Conservation (phyloP, 2,329 filamentous ascomycete genomes). For the Aspergillus sp. region DNA sequence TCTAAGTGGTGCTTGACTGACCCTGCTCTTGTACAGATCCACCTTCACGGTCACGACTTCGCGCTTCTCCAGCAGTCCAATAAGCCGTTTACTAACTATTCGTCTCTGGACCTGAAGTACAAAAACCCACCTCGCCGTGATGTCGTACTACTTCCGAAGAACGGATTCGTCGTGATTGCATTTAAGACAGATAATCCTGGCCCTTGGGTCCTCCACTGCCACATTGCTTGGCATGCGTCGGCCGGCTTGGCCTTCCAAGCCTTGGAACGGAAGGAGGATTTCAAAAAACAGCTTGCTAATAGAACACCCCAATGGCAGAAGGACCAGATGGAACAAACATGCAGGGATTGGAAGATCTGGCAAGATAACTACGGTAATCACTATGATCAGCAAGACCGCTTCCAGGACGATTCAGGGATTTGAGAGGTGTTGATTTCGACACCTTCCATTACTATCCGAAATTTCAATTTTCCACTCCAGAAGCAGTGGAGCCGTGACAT, state of each 20-base stretch:
- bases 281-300: background rate
- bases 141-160: constrained; percentile 5
- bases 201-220: constrained; percentile 8
- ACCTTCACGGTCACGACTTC: constrained; percentile 11
- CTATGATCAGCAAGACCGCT: constrained; percentile 1
- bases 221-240: constrained; percentile 13
- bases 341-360: background rate
- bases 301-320: background rate
- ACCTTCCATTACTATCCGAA: too few relatives aligned
- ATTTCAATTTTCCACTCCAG: too few relatives aligned
- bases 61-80: constrained; percentile 7
- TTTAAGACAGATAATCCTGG: constrained; percentile 10
- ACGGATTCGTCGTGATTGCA: constrained; percentile 8
- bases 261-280: background rate
- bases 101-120: background rate
- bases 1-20: background rate
- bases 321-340: background rate
- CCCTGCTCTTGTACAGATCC: background rate
- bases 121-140: constrained; percentile 8
- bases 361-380: background rate
- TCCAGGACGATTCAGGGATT: constrained; percentile 10
- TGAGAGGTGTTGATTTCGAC: background rate
- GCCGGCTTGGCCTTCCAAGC: constrained; percentile 6
- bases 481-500: too few relatives aligned
- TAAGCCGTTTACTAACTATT: background rate